Evolutionary conservation across 2,329 filamentous ascomycete species (phyloP).

Genomic region (Ceratocystis cacaofunesta): DNA sequence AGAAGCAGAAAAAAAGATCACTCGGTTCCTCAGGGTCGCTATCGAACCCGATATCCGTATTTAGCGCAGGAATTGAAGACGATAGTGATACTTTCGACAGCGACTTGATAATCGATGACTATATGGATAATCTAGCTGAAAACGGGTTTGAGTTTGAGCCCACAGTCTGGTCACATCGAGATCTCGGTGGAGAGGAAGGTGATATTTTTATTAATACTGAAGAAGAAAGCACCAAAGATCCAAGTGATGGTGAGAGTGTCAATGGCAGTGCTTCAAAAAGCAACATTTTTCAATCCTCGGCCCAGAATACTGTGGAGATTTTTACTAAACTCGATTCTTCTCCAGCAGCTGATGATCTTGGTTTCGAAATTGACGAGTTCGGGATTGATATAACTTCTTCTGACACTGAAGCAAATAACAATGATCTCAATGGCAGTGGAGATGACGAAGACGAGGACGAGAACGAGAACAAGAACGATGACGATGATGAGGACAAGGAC

Average conservation of each 20-base stretch:
- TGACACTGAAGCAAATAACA: neutral
- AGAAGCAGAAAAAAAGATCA: slow-evolving; percentile 15
- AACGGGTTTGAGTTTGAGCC: slow-evolving; percentile 38
- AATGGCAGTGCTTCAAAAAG: neutral
- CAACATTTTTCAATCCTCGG: neutral
- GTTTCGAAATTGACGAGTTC: slow-evolving; percentile 34
- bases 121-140: slow-evolving; percentile 50
- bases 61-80: neutral
- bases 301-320: no score
- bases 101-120: slow-evolving; percentile 32
- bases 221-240: neutral
- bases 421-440: neutral
- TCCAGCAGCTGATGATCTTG: slow-evolving; percentile 44
- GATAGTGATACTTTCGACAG: slow-evolving; percentile 4
- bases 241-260: neutral
- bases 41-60: neutral
- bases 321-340: neutral
- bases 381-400: neutral
- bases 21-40: neutral
- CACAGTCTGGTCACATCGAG: slow-evolving; percentile 40
- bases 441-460: neutral
- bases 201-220: slow-evolving; percentile 16
- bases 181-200: slow-evolving; percentile 21
- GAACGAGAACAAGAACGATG: neutral
- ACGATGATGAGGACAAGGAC: neutral